Base-by-base conservation (phyloP, 2,329 filamentous ascomycete genomes). In the Hypoxylon sp. region DNA sequence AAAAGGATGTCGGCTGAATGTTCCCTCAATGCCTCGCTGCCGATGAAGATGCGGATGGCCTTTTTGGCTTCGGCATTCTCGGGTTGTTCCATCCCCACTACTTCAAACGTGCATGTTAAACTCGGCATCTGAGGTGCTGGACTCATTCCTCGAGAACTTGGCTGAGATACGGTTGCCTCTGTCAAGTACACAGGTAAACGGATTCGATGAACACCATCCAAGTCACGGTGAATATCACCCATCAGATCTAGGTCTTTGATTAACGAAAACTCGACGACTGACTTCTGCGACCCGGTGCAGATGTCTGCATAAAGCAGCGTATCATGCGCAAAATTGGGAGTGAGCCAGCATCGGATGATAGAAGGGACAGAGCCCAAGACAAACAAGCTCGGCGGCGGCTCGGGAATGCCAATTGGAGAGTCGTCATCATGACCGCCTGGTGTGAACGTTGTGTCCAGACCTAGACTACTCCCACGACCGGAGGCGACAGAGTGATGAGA, bases 341-440 rank as follows among this genome's bases (percentile, higher is more conserved):
- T 95, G 73, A 98, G 85, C 94, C 96, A 98, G 82, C 96, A 99
- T 68, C 96, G 91, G 63, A 98, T 93, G 72, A 99, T 97, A 31
- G 94, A 93, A 5, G 96, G 96, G 5, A 97, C 94, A 6, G 94
- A 92, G 11, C 95, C 94, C 15, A 98, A 85, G 57, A 97, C 87
- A 77, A 94, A 93, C 65, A 98, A 85, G 7, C 93, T 93, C 37
- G 94, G 93, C 17, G 94, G 93, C 46, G 95, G 92, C 46, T 88
- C 89, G 27, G 91, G 90, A 27, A 91, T 88, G 60, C 93, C 90
- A 55, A 92, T 80, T 10, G 93, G 90, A 32, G 92, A 93, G 64
- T 90, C 88, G 61, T 89, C 88, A 39, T 89, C 87, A 54, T 90
- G 88, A 24, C 85, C 85, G 63, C 86, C 85, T 73, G 88, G 85